Base-by-base conservation (phyloP, 2,329 filamentous ascomycete genomes). In the Verticillium zaregamsianum region DNA sequence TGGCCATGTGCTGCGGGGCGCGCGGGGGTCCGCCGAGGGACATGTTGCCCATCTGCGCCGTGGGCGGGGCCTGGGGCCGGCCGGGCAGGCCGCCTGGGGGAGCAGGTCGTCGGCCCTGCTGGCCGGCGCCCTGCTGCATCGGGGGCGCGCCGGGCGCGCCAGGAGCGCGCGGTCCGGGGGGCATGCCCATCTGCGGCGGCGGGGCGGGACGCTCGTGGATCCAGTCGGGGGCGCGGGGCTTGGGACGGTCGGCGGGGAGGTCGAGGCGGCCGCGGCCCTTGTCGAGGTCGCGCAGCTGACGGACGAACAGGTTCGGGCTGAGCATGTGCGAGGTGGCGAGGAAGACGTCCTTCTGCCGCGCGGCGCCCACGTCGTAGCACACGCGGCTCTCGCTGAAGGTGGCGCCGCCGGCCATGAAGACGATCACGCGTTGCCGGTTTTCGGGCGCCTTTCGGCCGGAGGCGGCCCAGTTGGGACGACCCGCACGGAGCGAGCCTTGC, bases 401-500 rank as follows among this genome's bases (percentile, higher is more conserved):
- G 23, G 95, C 95, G 55, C 95, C 95, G 57, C 95, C 95, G 1
- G 94, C 95, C 84, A 98, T 90, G 73, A 97, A 98, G 17, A 98
- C 89, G 63, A 99, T 91, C 60, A 98, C 84, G 59, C 95, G 88
- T 73, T 99, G 95, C 59, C 90, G 87, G 66, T 93, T 96, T 72
- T 98, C 94, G 2, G 75, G 63, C 82, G 86, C 63, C 80, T 88
- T 85, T 55, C 90, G 84, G 54, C 92, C 88, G 11, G 91, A 89
- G 59, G 92, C 91, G 2, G 95, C 95, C 95, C 95, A 99, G 52
- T 93, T 97, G 2, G 94, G 95, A 70, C 97, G 96, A 17, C 93
- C 93, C 11, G 92, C 91, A 62, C 95, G 90, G 28, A 99, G 83
- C 15, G 94, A 98, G 14, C 90, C 86, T 66, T 91, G 84, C 31